Percentiles rank a stretch among this genome's conserved stretches.
These are phyloP conservation scores for Diplotaxis tenuifolia DNA, from an alignment of 345 rosid species.

Conservation along the genomic window DNA sequence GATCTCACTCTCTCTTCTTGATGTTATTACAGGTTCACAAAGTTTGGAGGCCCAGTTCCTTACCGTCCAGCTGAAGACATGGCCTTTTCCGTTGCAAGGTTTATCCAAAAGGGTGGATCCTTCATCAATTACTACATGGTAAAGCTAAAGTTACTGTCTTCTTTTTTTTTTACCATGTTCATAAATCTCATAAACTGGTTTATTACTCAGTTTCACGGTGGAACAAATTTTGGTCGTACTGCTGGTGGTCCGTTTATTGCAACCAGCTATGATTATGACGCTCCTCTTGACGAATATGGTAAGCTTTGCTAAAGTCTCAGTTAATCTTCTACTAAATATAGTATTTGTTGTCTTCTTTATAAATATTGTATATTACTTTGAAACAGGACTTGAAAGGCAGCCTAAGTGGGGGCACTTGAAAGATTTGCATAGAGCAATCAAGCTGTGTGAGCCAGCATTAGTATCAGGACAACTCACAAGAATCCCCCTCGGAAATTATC, in stretches of 20 bases:
- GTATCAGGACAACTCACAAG: slow-evolving; percentile 65
- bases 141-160: slow-evolving; percentile 23
- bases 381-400: slow-evolving; percentile 76
- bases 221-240: slow-evolving; percentile 97
- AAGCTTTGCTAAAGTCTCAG: slow-evolving; percentile 23
- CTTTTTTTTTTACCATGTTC: slow-evolving; percentile 5
- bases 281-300: slow-evolving; percentile 97
- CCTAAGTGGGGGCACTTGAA: slow-evolving; percentile 99
- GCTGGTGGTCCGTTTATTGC: slow-evolving; percentile 99
- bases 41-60: slow-evolving; percentile 95
- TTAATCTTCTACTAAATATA: not conserved
- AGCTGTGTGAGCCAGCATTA: slow-evolving; percentile 84
- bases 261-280: slow-evolving; percentile 95
- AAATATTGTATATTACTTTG: slow-evolving; percentile 5
- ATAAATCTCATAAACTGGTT: slow-evolving; percentile 5
- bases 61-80: slow-evolving; percentile 91
- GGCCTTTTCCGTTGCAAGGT: slow-evolving; percentile 93
- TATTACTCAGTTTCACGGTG: slow-evolving; percentile 76
- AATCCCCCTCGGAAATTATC: slow-evolving; percentile 69
- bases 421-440: slow-evolving; percentile 92
- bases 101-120: slow-evolving; percentile 95
- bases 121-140: slow-evolving; percentile 96
- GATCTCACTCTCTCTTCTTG: slow-evolving; percentile 5
- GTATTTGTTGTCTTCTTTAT: not conserved
- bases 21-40: slow-evolving; percentile 63